Evolutionary conservation across 805 yeast genomes (phyloP), one percentile per base, ranked within the genome.

Genomic region (Saccharomycopsis sp.): DNA sequence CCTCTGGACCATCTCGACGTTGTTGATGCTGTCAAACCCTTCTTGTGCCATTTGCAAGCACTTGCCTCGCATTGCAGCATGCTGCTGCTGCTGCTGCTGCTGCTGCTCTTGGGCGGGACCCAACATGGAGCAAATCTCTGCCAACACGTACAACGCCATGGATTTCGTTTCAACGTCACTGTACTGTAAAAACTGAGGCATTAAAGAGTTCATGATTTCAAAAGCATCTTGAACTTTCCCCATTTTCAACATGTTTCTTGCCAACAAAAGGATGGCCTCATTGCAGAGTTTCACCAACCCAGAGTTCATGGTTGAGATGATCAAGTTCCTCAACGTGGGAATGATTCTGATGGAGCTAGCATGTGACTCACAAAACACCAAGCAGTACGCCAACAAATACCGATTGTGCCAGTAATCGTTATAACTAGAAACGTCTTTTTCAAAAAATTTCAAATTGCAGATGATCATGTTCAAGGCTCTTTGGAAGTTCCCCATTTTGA

Each of bases 201-300:
- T 62, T 0, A 63, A 53, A 5, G 61, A 58, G 22, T 54, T 50
- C 1, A 75, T 48, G 3, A 80, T 46, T 0, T 52, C 49, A 32
- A 61, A 56, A 1, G 70, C 67, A 49, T 80, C 79, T 2, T 64
- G 56, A 22, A 49, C 50, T 36, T 67, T 62, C 0, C 64, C 68
- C 38, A 69, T 51, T 8, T 58, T 56, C 31, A 67, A 56, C 15
- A 79, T 52, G 3, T 74, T 56, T 12, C 68, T 61, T 19, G 70
- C 60, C 20, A 81, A 55, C 2, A 67, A 54, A 5, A 74, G 42
- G 2, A 71, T 52, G 0, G 75, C 73, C 44, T 73, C 75, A 1
- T 69, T 62, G 1, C 67, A 55, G 6, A 71, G 53, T 0, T 69
- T 54, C 3, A 63, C 55, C 40, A 71, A 63, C 1, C 79, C 74